Percentiles rank a stretch among this genome's conserved stretches.
phyloP scores from a whole-genome alignment of 768 basidiomycete genomes.

The Mycena belliarum region DNA sequence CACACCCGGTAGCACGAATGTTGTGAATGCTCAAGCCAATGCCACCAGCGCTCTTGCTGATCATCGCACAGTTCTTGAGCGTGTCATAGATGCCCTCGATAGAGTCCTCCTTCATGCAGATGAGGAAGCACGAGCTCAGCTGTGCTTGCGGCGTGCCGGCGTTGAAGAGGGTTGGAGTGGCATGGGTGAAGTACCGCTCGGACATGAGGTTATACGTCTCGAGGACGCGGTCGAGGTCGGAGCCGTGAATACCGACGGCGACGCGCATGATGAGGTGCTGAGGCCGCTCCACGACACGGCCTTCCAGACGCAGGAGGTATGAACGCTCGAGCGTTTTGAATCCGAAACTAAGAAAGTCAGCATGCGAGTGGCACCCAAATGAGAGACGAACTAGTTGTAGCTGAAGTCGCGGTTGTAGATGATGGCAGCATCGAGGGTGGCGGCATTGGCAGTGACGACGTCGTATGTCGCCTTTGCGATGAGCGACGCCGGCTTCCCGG shows the following conservation, averaged over 20 bases:
- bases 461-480: conserved; percentile 88
- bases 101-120: conserved; percentile 98
- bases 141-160: conserved; percentile 97
- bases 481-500: conserved; percentile 82
- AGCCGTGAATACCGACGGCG: conserved; percentile 93
- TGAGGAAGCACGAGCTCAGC: conserved; percentile 94
- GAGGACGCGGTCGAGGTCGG: conserved; percentile 83
- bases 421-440: conserved; percentile 91
- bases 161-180: conserved; percentile 98
- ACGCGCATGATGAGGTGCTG: conserved; percentile 99
- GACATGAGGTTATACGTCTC: conserved; percentile 98
- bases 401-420: conserved; percentile 98
- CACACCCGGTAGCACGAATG: conserved; percentile 92
- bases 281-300: conserved; percentile 93
- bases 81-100: conserved; percentile 99
- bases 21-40: conserved; percentile 96
- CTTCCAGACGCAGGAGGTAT: conserved; percentile 92
- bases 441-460: conserved; percentile 77
- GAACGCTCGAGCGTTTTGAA: conserved; percentile 99
- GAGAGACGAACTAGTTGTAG: conserved; percentile 80
- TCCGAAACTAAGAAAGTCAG: conserved; percentile 69
- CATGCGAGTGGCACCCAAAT: background rate
- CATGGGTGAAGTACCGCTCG: conserved; percentile 97
- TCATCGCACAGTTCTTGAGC: conserved; percentile 97
- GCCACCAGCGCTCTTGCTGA: conserved; percentile 98